Percentiles rank a stretch among this genome's conserved stretches.
phyloP scores from a whole-genome alignment of 2,329 filamentous ascomycete genomes.

The Colletotrichum melonis region DNA sequence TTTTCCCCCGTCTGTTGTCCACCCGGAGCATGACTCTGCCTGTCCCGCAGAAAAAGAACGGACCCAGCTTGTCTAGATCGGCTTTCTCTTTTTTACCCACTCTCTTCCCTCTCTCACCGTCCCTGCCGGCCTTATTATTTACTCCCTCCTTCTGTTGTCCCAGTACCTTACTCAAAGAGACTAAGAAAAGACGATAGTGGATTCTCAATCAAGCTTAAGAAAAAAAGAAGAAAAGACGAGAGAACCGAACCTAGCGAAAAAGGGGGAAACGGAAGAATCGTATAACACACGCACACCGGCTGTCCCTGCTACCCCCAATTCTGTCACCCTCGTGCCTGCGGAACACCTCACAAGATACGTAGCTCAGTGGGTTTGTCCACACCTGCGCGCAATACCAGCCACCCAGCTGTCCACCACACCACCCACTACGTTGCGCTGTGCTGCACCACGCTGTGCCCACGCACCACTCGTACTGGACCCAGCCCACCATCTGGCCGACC shows the following conservation, averaged over 20 bases:
- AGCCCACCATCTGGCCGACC: slow-evolving; percentile 24
- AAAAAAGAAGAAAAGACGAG: not conserved
- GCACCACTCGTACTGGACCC: slow-evolving; percentile 28
- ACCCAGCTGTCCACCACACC: slow-evolving; percentile 27
- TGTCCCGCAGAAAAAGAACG: not conserved
- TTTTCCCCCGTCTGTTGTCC: slow-evolving; percentile 1
- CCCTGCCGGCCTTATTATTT: not conserved
- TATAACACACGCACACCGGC: not conserved
- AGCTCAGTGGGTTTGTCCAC: slow-evolving; percentile 30
- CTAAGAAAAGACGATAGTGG: not conserved
- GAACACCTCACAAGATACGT: slow-evolving; percentile 3
- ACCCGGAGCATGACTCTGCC: not conserved
- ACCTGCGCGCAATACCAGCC: slow-evolving; percentile 28
- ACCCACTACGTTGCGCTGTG: slow-evolving; percentile 21
- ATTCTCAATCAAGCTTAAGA: not conserved
- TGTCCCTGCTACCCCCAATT: not conserved
- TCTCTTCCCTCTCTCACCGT: not conserved
- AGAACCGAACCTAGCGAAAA: not conserved
- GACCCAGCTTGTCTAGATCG: not conserved
- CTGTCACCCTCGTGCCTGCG: not conserved
- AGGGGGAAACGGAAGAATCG: not conserved
- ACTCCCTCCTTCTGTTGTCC: not conserved
- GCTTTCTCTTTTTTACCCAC: not conserved
- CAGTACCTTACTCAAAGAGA: not conserved
- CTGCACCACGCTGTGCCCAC: slow-evolving; percentile 9